phyloP scores from a whole-genome alignment of 1,284 basidiomycete genomes.

The Apiotrichum gracile region DNA sequence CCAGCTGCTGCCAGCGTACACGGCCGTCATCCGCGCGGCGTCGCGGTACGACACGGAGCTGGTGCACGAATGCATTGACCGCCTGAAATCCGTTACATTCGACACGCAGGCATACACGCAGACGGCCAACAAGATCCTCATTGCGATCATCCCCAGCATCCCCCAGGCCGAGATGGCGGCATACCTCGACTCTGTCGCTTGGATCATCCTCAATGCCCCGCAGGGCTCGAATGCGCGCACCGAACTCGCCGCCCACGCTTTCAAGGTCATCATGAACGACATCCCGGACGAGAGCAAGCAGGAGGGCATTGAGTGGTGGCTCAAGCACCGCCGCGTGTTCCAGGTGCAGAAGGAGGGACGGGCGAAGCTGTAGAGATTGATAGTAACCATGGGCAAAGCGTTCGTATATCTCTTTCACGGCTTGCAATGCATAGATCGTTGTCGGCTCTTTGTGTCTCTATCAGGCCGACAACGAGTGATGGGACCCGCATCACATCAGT shows the following conservation, averaged over 20 bases:
- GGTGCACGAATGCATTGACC: constrained; percentile 6
- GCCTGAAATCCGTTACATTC: constrained; percentile 4
- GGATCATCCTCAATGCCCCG: constrained; percentile 12
- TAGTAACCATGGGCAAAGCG: no score
- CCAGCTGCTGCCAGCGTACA: constrained; percentile 28
- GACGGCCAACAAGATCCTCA: constrained; percentile 14
- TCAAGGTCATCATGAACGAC: constrained; percentile 28
- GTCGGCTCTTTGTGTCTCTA: no score
- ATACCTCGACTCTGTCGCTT: constrained; percentile 26
- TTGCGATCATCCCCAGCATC: constrained; percentile 19
- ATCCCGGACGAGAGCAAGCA: constrained; percentile 28
- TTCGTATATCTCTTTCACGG: background rate
- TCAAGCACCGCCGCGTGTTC: constrained; percentile 18
- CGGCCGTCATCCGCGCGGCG: constrained; percentile 18
- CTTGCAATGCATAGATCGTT: no score
- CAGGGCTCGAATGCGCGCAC: constrained; percentile 18
- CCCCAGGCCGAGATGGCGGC: constrained; percentile 6
- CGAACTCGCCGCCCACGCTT: constrained; percentile 21
- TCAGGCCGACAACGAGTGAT: no score
- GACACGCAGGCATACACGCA: constrained; percentile 8
- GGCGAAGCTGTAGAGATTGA: constrained; percentile 2
- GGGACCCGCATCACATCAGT: no score
- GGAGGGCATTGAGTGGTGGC: constrained; percentile 36
- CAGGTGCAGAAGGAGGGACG: constrained; percentile 3
- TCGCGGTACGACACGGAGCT: constrained; percentile 10